Evolutionary conservation across 75 land plant species (phyloP).

Genomic region (Pinus tabuliformis): DNA sequence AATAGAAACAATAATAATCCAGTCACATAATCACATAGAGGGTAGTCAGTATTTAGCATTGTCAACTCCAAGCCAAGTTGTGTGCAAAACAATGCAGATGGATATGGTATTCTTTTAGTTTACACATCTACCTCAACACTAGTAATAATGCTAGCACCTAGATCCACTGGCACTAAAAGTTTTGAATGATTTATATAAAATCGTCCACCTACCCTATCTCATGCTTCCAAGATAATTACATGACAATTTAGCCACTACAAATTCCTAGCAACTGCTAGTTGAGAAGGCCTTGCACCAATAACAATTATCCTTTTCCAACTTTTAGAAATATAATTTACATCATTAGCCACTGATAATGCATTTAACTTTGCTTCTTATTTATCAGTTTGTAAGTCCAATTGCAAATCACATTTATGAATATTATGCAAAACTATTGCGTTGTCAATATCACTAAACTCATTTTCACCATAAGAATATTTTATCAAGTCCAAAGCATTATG

Average conservation of each 20-base stretch:
- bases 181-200: constrained; percentile 78
- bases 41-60: constrained; percentile 88
- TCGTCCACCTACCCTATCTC: constrained; percentile 90
- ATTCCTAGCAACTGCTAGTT: constrained; percentile 88
- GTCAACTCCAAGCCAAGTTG: constrained; percentile 91
- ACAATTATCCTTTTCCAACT: constrained; percentile 56
- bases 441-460: constrained; percentile 26
- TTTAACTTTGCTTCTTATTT: constrained; percentile 6
- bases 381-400: constrained; percentile 7
- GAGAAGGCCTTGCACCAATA: constrained; percentile 95
- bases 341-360: constrained; percentile 1
- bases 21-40: constrained; percentile 83
- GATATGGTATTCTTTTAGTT: constrained; percentile 89
- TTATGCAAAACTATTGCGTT: constrained; percentile 36
- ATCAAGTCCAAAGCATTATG: constrained; percentile 1
- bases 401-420: constrained; percentile 20
- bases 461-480: constrained; percentile 11
- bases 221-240: constrained; percentile 81
- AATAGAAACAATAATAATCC: constrained; percentile 10
- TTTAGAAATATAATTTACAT: constrained; percentile 15
- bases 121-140: constrained; percentile 95
- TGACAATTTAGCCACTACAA: constrained; percentile 74
- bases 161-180: constrained; percentile 94
- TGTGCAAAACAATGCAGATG: constrained; percentile 84
- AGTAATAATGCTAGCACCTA: constrained; percentile 98